Evolutionary conservation across 495 filamentous ascomycete genomes (phyloP).

Genomic region (Aspergillus incahuasiensis): DNA sequence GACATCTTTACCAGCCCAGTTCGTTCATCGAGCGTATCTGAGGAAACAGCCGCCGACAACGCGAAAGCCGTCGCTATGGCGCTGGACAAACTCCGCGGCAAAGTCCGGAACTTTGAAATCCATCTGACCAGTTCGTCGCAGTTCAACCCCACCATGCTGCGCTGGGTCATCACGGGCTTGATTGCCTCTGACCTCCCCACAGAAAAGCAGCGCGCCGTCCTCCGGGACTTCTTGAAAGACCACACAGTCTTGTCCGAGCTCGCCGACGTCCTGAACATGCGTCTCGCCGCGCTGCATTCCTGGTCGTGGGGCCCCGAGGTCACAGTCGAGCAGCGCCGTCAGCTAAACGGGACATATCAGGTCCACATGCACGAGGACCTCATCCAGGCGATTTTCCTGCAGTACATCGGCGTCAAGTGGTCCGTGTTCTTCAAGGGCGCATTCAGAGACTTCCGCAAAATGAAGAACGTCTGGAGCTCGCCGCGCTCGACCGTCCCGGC

Average conservation of each 20-base stretch:
- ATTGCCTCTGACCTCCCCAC: slow-evolving; percentile 10
- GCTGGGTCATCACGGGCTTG: slow-evolving; percentile 6
- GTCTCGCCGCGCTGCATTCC: slow-evolving; percentile 5
- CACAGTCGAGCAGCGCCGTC: slow-evolving; percentile 10
- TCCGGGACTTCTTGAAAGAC: slow-evolving; percentile 12
- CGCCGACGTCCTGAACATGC: slow-evolving; percentile 15
- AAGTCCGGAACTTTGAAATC: slow-evolving; percentile 2
- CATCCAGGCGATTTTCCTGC: slow-evolving; percentile 16
- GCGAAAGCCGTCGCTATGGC: background rate
- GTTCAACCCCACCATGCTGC: background rate
- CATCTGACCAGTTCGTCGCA: background rate
- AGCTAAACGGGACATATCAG: slow-evolving; percentile 12
- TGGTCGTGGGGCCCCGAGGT: slow-evolving; percentile 14
- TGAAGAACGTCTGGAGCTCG: slow-evolving; percentile 5
- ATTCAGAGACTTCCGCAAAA: background rate
- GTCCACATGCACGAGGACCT: slow-evolving; percentile 16
- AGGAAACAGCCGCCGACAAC: background rate
- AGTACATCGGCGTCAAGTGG: slow-evolving; percentile 12
- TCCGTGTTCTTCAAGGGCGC: slow-evolving; percentile 10
- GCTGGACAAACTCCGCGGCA: slow-evolving; percentile 1
- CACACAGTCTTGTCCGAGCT: slow-evolving; percentile 8
- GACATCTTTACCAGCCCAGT: slow-evolving; percentile 1
- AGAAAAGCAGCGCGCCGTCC: slow-evolving; percentile 10
- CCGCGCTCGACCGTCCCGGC: slow-evolving; percentile 3
- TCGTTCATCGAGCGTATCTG: background rate